Evolutionary conservation across 2,329 filamentous ascomycete genomes (phyloP).

Genomic region (Nigrospora oryzae): DNA sequence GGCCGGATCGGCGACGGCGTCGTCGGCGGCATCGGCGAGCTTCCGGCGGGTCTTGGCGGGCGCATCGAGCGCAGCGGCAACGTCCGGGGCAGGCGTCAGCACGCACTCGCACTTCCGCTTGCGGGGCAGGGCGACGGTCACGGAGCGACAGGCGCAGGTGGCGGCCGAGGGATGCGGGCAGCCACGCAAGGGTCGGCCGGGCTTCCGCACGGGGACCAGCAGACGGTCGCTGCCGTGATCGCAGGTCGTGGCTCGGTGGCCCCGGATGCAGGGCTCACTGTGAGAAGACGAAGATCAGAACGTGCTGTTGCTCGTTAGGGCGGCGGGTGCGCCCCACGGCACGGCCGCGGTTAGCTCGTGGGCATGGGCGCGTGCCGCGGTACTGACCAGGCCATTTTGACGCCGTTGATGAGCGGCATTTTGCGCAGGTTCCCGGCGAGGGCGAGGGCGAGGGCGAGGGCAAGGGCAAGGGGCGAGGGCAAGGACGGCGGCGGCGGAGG

Average conservation of each 20-base stretch:
- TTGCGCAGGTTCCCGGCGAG: no score
- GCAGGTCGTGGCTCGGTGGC: slow-evolving; percentile 4
- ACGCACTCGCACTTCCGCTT: slow-evolving; percentile 2
- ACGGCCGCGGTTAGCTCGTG: no score
- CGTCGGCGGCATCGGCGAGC: no score
- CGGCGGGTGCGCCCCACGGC: not conserved
- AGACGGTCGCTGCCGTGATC: slow-evolving; percentile 3
- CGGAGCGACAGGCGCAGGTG: slow-evolving; percentile 1
- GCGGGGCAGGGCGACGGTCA: slow-evolving; percentile 4
- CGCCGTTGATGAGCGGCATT: slow-evolving; percentile 4
- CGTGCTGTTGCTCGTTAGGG: not conserved
- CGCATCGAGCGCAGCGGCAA: no score
- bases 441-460: no score
- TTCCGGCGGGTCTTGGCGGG: no score
- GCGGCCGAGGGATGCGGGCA: slow-evolving; percentile 1
- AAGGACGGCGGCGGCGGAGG: no score
- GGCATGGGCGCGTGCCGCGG: not conserved
- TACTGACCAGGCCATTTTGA: slow-evolving; percentile 5
- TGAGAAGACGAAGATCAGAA: not conserved
- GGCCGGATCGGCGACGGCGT: no score
- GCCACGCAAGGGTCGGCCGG: slow-evolving; percentile 2
- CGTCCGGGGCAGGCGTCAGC: no score
- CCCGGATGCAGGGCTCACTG: slow-evolving; percentile 5
- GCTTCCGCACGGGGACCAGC: slow-evolving; percentile 5
- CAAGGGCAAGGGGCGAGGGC: no score